Evolutionary conservation across 2,329 filamentous ascomycete genomes (phyloP).

Genomic region (Aureobasidium sp.): DNA sequence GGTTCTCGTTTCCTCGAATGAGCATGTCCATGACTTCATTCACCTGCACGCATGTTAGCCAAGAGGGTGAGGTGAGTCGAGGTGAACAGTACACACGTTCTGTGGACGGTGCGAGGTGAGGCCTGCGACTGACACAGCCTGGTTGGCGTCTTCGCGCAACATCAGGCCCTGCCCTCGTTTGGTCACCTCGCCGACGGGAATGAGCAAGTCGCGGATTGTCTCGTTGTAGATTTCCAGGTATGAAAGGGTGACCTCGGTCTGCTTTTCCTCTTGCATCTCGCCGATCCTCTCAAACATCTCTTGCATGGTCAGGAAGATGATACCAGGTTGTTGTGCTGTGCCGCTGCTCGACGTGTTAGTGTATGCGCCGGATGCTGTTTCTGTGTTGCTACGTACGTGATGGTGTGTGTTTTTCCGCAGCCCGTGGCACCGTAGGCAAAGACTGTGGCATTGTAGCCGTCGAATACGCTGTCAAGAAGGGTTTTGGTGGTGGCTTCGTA

Average conservation of each 20-base stretch:
- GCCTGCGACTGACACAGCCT: conserved; percentile 83
- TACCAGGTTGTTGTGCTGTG: conserved; percentile 84
- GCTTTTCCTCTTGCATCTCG: conserved; percentile 79
- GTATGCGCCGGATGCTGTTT: conserved; percentile 16
- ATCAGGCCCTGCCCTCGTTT: conserved; percentile 76
- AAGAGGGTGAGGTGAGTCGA: too few relatives aligned
- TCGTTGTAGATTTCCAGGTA: conserved; percentile 99
- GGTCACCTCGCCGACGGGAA: conserved; percentile 54
- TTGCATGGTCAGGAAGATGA: conserved; percentile 99
- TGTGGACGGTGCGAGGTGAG: conserved; percentile 85
- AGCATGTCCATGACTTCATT: conserved; percentile 99
- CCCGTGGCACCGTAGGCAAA: conserved; percentile 98
- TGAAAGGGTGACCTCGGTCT: conserved; percentile 82
- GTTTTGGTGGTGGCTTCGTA: conserved; percentile 87
- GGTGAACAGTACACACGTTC: conserved; percentile 49
- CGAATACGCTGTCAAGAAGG: conserved; percentile 88
- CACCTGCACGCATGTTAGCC: conserved; percentile 28
- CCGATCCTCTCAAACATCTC: conserved; percentile 93
- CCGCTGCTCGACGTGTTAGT: conserved; percentile 36
- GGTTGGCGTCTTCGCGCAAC: conserved; percentile 89
- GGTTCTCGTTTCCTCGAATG: conserved; percentile 83
- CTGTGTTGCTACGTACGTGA: conserved; percentile 34
- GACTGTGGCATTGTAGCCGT: conserved; percentile 97
- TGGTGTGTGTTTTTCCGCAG: conserved; percentile 98
- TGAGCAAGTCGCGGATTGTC: conserved; percentile 88